These are phyloP conservation scores for Clausena lansium DNA, from an alignment of 345 rosid species.

Conservation along the genomic window DNA sequence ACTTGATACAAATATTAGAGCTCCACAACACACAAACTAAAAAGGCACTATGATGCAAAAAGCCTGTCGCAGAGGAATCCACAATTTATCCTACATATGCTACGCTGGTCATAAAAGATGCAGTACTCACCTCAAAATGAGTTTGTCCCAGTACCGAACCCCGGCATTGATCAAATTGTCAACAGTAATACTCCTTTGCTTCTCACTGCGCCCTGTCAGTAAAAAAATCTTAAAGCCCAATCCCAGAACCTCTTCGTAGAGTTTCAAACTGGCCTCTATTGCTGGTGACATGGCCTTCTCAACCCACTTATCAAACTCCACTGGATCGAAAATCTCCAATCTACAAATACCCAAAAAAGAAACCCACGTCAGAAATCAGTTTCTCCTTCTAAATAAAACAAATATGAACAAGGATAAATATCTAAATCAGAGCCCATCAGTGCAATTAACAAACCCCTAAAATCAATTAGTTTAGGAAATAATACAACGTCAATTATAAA, in stretches of 20 bases:
- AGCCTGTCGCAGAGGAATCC: neutral
- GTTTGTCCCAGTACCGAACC: conserved; percentile 76
- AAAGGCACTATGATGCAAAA: neutral
- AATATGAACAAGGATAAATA: neutral
- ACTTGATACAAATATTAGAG: neutral
- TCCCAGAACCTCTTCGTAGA: conserved; percentile 58
- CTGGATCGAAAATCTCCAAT: conserved; percentile 60
- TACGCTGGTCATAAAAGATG: neutral
- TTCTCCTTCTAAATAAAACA: conserved; percentile 1
- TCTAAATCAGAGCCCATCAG: neutral
- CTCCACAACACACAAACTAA: neutral
- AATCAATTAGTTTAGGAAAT: neutral
- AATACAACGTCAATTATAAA: neutral
- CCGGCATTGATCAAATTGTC: conserved; percentile 71
- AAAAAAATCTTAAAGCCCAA: conserved; percentile 78
- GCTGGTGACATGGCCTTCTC: conserved; percentile 69
- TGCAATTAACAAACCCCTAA: neutral
- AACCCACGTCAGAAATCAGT: conserved; percentile 18
- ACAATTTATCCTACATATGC: neutral
- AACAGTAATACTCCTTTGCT: conserved; percentile 54
- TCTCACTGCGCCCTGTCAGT: conserved; percentile 79
- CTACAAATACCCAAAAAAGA: conserved; percentile 37
- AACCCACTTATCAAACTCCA: conserved; percentile 82
- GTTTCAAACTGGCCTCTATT: conserved; percentile 67
- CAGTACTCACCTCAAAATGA: conserved; percentile 67